Conservation (phyloP, 2,329 filamentous ascomycete species). For the Arachnomyces sp. region DNA sequence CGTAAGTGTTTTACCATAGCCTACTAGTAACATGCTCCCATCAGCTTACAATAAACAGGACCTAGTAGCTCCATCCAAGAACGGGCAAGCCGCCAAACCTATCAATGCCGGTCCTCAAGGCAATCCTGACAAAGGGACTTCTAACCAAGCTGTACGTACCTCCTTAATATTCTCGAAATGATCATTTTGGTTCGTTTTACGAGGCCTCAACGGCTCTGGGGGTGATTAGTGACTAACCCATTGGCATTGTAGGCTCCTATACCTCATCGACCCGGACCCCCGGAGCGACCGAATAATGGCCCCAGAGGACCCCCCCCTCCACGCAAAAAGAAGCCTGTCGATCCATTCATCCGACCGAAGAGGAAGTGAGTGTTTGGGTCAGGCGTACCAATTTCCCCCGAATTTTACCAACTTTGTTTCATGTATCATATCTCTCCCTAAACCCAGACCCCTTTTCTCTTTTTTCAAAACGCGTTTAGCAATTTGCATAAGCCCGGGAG, state of each 20-base stretch:
- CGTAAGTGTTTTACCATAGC: constrained; percentile 15
- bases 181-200: too few species aligned
- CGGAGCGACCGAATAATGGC: constrained; percentile 11
- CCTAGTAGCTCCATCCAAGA: constrained; percentile 33
- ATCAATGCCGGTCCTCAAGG: constrained; percentile 13
- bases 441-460: background rate
- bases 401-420: background rate
- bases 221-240: too few species aligned
- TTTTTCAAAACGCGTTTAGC: constrained; percentile 4
- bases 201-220: too few species aligned
- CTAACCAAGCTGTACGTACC: constrained; percentile 5
- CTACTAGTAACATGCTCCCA: too few species aligned
- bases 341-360: constrained; percentile 37
- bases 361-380: constrained; percentile 24
- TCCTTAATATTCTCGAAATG: too few species aligned
- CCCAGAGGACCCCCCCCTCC: constrained; percentile 23
- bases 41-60: constrained; percentile 18
- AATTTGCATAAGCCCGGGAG: constrained; percentile 1
- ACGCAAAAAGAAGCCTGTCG: constrained; percentile 33
- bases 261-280: constrained; percentile 1
- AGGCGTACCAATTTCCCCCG: background rate
- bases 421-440: constrained; percentile 1
- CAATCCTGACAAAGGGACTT: constrained; percentile 4
- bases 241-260: too few species aligned
- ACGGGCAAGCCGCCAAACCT: constrained; percentile 24